These are phyloP conservation scores for Phlebiopsis gigantea DNA, from an alignment of 768 basidiomycete genomes.

Conservation along the genomic window DNA sequence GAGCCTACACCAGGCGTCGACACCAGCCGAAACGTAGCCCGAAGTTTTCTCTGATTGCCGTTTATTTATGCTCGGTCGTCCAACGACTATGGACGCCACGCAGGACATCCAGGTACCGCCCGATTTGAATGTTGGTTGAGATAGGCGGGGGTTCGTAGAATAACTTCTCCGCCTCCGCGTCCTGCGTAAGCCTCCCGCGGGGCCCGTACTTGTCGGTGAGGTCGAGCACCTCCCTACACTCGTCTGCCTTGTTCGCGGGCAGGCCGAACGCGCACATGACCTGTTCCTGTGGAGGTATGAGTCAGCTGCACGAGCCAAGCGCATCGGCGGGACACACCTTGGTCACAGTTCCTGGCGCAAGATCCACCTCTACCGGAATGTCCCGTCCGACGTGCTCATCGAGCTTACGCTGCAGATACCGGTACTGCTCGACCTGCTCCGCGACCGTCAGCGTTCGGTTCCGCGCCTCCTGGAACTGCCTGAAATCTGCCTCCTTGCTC, in stretches of 20 bases:
- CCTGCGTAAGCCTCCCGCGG: slow-evolving; percentile 42
- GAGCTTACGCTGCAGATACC: slow-evolving; percentile 45
- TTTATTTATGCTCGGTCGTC: slow-evolving; percentile 9
- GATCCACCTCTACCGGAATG: slow-evolving; percentile 37
- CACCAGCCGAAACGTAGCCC: too few relatives aligned
- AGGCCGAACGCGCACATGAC: slow-evolving; percentile 48
- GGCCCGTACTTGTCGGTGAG: slow-evolving; percentile 56
- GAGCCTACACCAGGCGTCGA: too few relatives aligned
- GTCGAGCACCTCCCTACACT: slow-evolving; percentile 44
- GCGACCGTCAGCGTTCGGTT: slow-evolving; percentile 20
- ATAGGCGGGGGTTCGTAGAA: slow-evolving; percentile 41
- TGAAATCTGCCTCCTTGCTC: slow-evolving; percentile 40
- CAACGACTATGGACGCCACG: slow-evolving; percentile 43
- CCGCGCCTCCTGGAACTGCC: slow-evolving; percentile 40
- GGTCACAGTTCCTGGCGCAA: slow-evolving; percentile 28
- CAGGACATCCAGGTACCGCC: slow-evolving; percentile 46
- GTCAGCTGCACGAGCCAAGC: neutral
- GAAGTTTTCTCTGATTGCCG: too few relatives aligned
- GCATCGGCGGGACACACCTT: slow-evolving; percentile 33
- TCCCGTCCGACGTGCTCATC: slow-evolving; percentile 38
- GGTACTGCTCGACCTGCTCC: slow-evolving; percentile 38
- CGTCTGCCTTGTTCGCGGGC: slow-evolving; percentile 35
- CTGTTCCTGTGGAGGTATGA: slow-evolving; percentile 36
- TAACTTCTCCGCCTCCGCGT: slow-evolving; percentile 45
- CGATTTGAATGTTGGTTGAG: slow-evolving; percentile 39